Base-by-base conservation (phyloP, 108 stramenopile genomes). In the Conticribra weissflogii region DNA sequence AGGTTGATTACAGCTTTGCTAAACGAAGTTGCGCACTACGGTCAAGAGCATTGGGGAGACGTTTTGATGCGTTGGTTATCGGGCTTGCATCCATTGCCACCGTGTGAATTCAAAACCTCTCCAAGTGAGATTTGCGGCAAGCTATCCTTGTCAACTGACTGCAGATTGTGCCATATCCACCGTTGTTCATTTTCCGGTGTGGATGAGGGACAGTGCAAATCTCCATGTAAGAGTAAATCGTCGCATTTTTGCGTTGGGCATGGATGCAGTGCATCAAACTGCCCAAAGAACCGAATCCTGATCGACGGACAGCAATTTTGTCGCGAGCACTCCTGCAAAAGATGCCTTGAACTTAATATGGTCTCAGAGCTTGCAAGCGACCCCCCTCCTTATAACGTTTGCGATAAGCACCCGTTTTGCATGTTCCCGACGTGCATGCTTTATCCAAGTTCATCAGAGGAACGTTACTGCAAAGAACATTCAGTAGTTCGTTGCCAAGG, bases 381-480 rank as follows among this genome's bases (percentile, higher is more conserved):
- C 33, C 62, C 63, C n/a, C 46, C 64, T 23, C 72, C 72, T 46
- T 33, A 63, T 2, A 74, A 74, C 27, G 64, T 66, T 34, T 74
- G 72, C n/a, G 66, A 59, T 0, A 36, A 59, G 17, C 72, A 74
- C 29, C 34, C 2, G 30, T 54, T 74, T 4, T 74, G 72, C 27
- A 67, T 48, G 21, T 45, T 59, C 41, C 21, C 57, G n/a, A 63
- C 59, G 41, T 74, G 72, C 54, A 31, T 52, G n/a, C 22, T 66
- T 16, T 49, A 55, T 8, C 53, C 64, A 32, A n/a, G n/a, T n/a
- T 3, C 33, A 25, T 57, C 30, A 17, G 58, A 46, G 16, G 58
- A 24, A 22, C 49, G 66, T 54, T 74, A 74, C 32, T 74, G 72
- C 21, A 21, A 46, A 23, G 21, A 46, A 12, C 72, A 74, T 48